Evolutionary conservation across 2,329 filamentous ascomycete genomes (phyloP).

Genomic region (Tolypocladium album): DNA sequence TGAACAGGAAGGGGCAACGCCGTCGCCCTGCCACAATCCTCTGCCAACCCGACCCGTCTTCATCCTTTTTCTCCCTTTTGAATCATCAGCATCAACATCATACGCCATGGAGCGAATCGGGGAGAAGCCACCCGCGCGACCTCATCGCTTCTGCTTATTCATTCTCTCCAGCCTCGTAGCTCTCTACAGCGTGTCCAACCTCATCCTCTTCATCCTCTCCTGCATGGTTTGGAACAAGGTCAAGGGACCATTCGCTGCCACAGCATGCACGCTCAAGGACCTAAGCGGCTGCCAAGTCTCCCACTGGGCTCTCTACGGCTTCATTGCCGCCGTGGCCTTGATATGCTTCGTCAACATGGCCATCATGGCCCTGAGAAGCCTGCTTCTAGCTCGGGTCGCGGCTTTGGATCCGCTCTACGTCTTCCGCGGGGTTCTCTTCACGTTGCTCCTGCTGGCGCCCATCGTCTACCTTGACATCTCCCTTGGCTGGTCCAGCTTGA

Average conservation of each 20-base stretch:
- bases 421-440: constrained; percentile 12
- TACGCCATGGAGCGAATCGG: not conserved
- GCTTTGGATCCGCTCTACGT: constrained; percentile 10
- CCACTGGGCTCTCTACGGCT: constrained; percentile 7
- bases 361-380: constrained; percentile 7
- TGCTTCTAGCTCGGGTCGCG: constrained; percentile 1
- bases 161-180: constrained; percentile 7
- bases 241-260: no score
- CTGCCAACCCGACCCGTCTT: not conserved
- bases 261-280: no score
- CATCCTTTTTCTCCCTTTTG: not conserved
- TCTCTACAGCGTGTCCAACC: constrained; percentile 10
- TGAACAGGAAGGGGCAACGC: not conserved
- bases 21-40: not conserved
- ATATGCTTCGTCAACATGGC: constrained; percentile 5
- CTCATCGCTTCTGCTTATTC: constrained; percentile 1
- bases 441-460: constrained; percentile 10
- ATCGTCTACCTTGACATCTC: constrained; percentile 4
- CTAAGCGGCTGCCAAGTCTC: not conserved
- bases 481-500: no score
- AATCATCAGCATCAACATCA: not conserved
- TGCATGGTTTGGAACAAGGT: constrained; percentile 5
- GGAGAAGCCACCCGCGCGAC: not conserved
- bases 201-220: constrained; percentile 10
- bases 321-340: constrained; percentile 8